phyloP scores from a whole-genome alignment of 2,329 filamentous ascomycete genomes.

The Calonectria henricotiae region DNA sequence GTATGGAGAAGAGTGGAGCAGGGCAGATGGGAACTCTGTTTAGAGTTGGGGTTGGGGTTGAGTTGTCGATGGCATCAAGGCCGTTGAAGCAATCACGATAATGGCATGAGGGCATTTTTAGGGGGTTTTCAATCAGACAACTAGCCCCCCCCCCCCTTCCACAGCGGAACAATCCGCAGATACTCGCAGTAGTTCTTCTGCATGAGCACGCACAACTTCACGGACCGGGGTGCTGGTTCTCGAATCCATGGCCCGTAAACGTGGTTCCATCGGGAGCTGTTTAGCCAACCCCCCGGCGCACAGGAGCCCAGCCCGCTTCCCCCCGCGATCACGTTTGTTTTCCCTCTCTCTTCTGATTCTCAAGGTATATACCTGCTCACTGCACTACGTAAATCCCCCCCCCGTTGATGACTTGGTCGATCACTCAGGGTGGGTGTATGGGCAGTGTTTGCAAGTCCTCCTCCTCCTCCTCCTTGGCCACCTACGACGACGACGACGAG shows the following conservation, averaged over 20 bases:
- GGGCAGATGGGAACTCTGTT: not conserved
- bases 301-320: conserved; percentile 1
- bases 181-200: conserved; percentile 1
- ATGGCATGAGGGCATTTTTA: not conserved
- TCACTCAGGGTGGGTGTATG: not conserved
- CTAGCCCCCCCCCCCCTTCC: not conserved
- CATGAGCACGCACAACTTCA: not conserved
- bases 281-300: too few species aligned
- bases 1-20: not conserved
- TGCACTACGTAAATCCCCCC: not conserved
- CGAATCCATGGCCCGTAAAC: not conserved
- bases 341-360: too few species aligned
- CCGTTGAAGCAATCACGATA: too few species aligned
- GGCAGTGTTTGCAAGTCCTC: not conserved
- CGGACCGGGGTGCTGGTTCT: not conserved
- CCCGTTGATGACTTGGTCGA: not conserved
- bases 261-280: not conserved
- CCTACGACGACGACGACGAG: not conserved
- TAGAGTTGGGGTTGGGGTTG: not conserved
- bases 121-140: not conserved
- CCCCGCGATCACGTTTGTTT: not conserved
- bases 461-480: not conserved
- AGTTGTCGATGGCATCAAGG: too few species aligned
- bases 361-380: not conserved
- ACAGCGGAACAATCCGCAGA: not conserved